A percentile compares a stretch with the other conserved stretches of the same genome.
Evolutionary conservation across 2,329 filamentous ascomycete species (phyloP).

Genomic region (Alternaria consortialis): DNA sequence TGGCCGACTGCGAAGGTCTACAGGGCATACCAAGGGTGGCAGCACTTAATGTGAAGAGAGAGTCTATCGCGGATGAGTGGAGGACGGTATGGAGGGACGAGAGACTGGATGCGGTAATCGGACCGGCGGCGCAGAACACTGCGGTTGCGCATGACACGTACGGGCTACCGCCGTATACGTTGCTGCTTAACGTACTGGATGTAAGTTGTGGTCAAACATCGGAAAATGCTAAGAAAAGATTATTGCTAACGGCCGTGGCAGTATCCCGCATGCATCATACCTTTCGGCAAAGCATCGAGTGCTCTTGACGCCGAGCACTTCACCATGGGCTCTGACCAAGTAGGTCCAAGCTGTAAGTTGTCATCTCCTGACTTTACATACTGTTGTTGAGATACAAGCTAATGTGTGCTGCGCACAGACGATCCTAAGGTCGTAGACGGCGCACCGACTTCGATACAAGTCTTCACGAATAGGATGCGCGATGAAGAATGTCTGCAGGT

Average conservation of each 20-base stretch:
- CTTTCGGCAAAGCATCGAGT: conserved; percentile 8
- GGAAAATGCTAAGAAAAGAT: background rate
- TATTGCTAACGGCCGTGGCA: background rate
- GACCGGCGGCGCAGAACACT: conserved; percentile 9
- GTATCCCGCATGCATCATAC: conserved; percentile 14
- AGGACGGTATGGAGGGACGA: conserved; percentile 8
- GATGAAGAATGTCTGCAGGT: conserved; percentile 14
- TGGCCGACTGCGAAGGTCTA: background rate
- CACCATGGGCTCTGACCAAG: conserved; percentile 4
- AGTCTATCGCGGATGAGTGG: conserved; percentile 8
- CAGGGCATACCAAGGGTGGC: conserved; percentile 2
- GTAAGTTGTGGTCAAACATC: background rate
- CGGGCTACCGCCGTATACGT: conserved; percentile 14
- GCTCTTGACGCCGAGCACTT: conserved; percentile 8
- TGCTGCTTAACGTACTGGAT: conserved; percentile 13
- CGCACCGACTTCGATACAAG: conserved; percentile 6
- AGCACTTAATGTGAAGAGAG: conserved; percentile 10
- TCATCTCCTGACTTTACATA: background rate
- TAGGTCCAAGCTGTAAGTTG: conserved; percentile 9
- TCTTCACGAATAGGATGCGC: conserved; percentile 13
- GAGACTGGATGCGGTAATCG: conserved; percentile 9
- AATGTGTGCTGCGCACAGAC: background rate
- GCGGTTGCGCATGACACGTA: conserved; percentile 14
- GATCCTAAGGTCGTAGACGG: background rate
- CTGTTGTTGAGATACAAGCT: background rate